phyloP scores from a whole-genome alignment of 2,329 filamentous ascomycete genomes.

The Dryadomyces quercivorus region DNA sequence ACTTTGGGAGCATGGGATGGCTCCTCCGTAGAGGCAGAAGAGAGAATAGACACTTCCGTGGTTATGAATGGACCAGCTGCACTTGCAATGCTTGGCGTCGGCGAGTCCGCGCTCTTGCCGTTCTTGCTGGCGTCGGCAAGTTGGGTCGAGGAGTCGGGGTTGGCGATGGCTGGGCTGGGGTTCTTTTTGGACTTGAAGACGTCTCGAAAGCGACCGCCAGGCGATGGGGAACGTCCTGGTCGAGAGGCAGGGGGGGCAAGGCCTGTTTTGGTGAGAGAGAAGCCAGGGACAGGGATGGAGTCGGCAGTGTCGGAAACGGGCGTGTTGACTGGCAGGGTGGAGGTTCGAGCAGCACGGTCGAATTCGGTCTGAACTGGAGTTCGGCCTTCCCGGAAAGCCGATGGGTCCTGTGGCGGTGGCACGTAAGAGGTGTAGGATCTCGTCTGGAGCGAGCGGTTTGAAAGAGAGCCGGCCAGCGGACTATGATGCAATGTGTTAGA shows the following conservation, averaged over 20 bases:
- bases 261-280: constrained; percentile 22
- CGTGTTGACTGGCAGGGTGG: constrained; percentile 17
- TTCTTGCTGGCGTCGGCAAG: constrained; percentile 6
- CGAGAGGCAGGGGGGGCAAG: constrained; percentile 29
- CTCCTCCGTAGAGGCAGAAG: neutral
- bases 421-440: constrained; percentile 59
- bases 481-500: neutral
- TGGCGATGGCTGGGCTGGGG: constrained; percentile 25
- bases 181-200: constrained; percentile 52
- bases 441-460: constrained; percentile 51
- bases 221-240: constrained; percentile 48
- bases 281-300: constrained; percentile 19
- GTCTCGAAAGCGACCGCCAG: constrained; percentile 58
- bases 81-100: neutral
- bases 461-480: constrained; percentile 32
- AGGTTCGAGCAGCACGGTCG: constrained; percentile 21
- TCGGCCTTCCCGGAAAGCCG: constrained; percentile 30
- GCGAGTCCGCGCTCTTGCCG: constrained; percentile 6
- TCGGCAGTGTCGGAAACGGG: constrained; percentile 20
- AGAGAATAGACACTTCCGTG: neutral
- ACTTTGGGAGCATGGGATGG: constrained; percentile 7
- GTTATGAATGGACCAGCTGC: neutral
- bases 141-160: constrained; percentile 31
- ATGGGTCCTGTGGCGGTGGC: constrained; percentile 48
- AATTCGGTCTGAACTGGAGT: constrained; percentile 20